Base-by-base conservation (phyloP, 495 filamentous ascomycete genomes). In the Penicillium dipodomyicola region DNA sequence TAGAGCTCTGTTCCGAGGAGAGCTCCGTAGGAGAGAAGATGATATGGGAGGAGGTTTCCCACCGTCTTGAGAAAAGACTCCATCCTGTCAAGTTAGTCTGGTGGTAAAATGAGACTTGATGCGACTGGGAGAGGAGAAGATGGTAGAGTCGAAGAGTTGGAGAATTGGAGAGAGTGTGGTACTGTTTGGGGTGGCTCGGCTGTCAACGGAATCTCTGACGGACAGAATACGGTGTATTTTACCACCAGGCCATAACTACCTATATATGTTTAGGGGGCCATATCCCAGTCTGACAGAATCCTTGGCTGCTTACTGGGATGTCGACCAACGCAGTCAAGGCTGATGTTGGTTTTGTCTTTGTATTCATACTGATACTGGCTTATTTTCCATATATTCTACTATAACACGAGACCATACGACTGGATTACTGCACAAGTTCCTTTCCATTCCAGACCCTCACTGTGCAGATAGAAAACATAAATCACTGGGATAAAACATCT, bases 1-100 rank as follows among this genome's bases (percentile, higher is more conserved):
- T 76, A 84, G 3, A 84, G 66, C 49, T 76, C 62, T 14, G 75
- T 72, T 32, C 82, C 82, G 1, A 84, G 73, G 1, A 84, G 71
- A 11, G 80, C 65, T 0, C 79, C 78, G 52, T 80, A 84, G 8
- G 74, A 66, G 50, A 83, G 68, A 25, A 84, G 63, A 54, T 85
- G 82, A 52, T 74, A 71, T 35, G 75, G 73, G 9, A 67, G 66
- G 8, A 73, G 63, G 27, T 60, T 66, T 0, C 58, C 52, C 6
- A 64, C 49, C 10, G 54, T 60, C 4, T 41, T 35, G 17, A 67
- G 32, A 19, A 70, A 22, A 1, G 19, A 15, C 1, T 58, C 61
- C 66, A 71, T 69, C 14, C 11, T 39, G 10, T 12, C 29, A 17
- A 40, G 14, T 2, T 22, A 12, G 11, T 33, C 30, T 39, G 23